Evolutionary conservation across 257 asterid genomes (phyloP).

Genomic region (Lycium barbarum): DNA sequence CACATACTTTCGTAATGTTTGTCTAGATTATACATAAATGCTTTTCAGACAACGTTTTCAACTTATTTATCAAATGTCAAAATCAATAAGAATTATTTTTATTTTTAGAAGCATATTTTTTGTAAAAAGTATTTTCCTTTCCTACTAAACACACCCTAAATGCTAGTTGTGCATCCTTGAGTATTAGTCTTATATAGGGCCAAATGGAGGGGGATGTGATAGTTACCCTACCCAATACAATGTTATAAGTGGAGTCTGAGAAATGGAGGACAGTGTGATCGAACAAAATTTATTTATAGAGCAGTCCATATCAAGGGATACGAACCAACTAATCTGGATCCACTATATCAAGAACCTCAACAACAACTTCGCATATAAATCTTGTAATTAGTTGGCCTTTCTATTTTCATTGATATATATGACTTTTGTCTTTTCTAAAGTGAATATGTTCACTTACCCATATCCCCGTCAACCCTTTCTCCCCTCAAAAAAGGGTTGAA

Average conservation of each 20-base stretch:
- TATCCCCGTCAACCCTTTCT: neutral
- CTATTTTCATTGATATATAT: constrained; percentile 26
- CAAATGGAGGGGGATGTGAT: neutral
- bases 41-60: neutral
- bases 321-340: neutral
- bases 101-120: no score
- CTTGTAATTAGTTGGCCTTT: constrained; percentile 16
- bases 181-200: neutral
- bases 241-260: no score
- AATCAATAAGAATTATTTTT: neutral
- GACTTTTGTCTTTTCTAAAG: neutral
- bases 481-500: neutral
- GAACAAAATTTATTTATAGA: neutral
- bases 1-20: neutral
- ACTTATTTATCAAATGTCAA: neutral
- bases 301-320: constrained; percentile 25
- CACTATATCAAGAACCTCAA: neutral
- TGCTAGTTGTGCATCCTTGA: no score
- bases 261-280: neutral
- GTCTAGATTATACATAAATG: neutral
- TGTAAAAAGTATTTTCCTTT: neutral
- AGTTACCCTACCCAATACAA: no score
- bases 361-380: constrained; percentile 15
- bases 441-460: constrained; percentile 21
- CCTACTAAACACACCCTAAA: no score